A percentile compares a stretch with the other conserved stretches of the same genome.
Evolutionary conservation across 257 asterid species (phyloP).

Genomic region (Gynochthodes officinalis): DNA sequence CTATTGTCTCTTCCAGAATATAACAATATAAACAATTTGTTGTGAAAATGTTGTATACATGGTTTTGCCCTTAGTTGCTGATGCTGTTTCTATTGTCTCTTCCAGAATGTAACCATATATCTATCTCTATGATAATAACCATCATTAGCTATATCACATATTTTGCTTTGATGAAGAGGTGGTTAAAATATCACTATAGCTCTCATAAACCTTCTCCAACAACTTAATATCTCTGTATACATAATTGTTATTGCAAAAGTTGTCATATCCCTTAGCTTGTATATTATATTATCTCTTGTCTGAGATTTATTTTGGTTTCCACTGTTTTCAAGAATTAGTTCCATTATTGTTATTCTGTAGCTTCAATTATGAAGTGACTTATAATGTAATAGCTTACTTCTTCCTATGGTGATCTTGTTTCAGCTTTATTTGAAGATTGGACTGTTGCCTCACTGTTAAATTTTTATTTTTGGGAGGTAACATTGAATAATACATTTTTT

Average conservation of each 20-base stretch:
- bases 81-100: background rate
- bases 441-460: background rate
- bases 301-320: slow-evolving; percentile 1
- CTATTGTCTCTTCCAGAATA: background rate
- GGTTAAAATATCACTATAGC: background rate
- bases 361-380: background rate
- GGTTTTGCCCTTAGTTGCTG: no score
- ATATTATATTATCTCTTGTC: background rate
- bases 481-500: background rate
- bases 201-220: background rate
- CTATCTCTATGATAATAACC: background rate
- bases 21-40: background rate
- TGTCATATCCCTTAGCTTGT: background rate
- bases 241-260: no score
- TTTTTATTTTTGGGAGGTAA: background rate
- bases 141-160: background rate
- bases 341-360: background rate
- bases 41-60: background rate
- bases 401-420: background rate
- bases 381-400: background rate
- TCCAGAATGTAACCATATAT: no score
- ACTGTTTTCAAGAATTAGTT: background rate
- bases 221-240: background rate
- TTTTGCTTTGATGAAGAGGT: background rate
- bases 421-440: background rate